Conservation (phyloP, 179 eudicot genomes). For the Silene vulgaris region DNA sequence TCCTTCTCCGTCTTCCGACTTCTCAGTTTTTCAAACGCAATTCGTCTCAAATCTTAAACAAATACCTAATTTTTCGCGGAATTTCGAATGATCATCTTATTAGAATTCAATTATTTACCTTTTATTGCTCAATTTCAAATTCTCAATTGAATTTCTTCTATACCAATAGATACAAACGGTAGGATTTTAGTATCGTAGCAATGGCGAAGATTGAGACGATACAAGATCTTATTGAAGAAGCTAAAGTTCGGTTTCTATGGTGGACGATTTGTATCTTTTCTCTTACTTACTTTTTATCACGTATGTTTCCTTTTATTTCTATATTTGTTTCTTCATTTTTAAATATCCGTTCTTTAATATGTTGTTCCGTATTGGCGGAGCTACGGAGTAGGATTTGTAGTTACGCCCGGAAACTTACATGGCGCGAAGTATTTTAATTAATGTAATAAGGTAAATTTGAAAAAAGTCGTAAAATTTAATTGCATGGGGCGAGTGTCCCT, state of each 20-base stretch:
- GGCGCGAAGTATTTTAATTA: too few relatives aligned
- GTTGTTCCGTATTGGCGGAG: neutral
- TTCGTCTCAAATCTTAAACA: too few relatives aligned
- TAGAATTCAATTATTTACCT: too few relatives aligned
- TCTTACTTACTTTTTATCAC: conserved; percentile 70
- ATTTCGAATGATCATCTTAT: neutral
- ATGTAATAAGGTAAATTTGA: too few relatives aligned
- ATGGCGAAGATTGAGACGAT: conserved; percentile 39
- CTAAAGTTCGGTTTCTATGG: conserved; percentile 79
- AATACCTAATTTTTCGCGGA: neutral
- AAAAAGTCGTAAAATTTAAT: too few relatives aligned
- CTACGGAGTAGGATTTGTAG: too few relatives aligned
- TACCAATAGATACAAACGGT: neutral
- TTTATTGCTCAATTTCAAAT: neutral
- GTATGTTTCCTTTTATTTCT: conserved; percentile 36
- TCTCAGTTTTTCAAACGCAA: neutral
- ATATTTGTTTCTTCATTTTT: neutral
- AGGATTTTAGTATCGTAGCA: neutral
- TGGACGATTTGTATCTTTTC: conserved; percentile 78
- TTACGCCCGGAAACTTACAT: too few relatives aligned
- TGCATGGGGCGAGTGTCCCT: too few relatives aligned
- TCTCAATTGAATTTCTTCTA: neutral
- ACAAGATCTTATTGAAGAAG: conserved; percentile 86
- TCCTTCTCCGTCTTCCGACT: neutral
- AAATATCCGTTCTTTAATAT: too few relatives aligned